Evolutionary conservation across 2,329 filamentous ascomycete genomes (phyloP), one percentile per base, ranked within the genome.

Genomic region (Clonostachys sp.): DNA sequence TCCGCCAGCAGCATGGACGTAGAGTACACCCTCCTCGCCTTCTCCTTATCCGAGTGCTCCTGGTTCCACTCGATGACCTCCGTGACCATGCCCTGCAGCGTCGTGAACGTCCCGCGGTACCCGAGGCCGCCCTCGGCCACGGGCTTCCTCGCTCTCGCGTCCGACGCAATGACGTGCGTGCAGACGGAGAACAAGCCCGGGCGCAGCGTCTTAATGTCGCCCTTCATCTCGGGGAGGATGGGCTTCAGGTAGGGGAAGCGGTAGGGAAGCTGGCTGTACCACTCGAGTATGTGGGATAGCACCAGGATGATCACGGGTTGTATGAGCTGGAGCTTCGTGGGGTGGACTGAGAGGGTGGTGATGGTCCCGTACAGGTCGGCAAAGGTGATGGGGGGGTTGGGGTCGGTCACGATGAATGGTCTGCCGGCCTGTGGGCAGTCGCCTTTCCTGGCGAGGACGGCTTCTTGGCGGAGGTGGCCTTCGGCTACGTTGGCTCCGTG

Each of bases 401-500:
- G 65, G 44, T 81, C 78, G 4, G 73, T 77, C 18, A 82, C 67
- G 38, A 69, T 57, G 55, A 75, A 80, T 14, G 76, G 67, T 35
- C 72, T 66, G 30, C 75, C 77, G 10, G 68, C 66, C 34, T 38
- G 34, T 7, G 57, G 46, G 52, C 52, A 42, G 6, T 51, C 59
- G 42, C 67, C 61, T 16, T 63, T 60, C 24, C 67, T 61, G 33
- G 76, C 53, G 2, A 83, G 67, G 6, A 73, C 73, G n/a, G 70
- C 67, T 58, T 81, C 77, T 57, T 77, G 75, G 18, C 71, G 63
- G 5, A 81, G 64, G 53, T 82, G 77, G 5, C 71, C 76, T 16
- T 80, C 61, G 10, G 77, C 74, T 49, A 78, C 73, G 58, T 82
- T 80, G 47, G 72, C 69, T 6, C 66, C 68, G 50, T 72, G 65